phyloP scores from a whole-genome alignment of 2,329 filamentous ascomycete species.

The Dactylonectria macrodidyma region DNA sequence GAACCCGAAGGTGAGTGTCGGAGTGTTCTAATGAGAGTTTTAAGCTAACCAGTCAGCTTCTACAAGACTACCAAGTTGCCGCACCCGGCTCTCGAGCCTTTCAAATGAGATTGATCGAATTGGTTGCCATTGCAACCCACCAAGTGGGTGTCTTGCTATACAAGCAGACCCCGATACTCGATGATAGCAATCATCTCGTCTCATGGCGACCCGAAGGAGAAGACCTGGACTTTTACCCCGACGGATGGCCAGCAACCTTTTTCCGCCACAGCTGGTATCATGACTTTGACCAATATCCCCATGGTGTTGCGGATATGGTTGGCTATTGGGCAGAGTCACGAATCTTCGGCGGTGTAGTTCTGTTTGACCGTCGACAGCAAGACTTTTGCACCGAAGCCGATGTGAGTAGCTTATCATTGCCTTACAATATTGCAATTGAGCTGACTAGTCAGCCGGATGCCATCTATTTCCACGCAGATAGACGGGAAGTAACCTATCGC shows the following conservation, averaged over 20 bases:
- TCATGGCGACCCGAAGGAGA: constrained; percentile 42
- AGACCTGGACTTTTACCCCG: constrained; percentile 18
- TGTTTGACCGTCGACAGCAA: constrained; percentile 32
- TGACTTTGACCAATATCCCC: constrained; percentile 28
- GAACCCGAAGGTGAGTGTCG: constrained; percentile 24
- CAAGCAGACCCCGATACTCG: constrained; percentile 35
- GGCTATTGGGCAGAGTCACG: constrained; percentile 37
- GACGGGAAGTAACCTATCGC: constrained; percentile 38
- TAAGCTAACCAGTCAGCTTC: too few species aligned
- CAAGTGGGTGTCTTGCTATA: constrained; percentile 48
- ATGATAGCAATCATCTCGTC: constrained; percentile 43
- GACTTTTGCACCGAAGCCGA: constrained; percentile 4
- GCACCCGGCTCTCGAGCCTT: constrained; percentile 45
- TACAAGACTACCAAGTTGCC: constrained; percentile 40
- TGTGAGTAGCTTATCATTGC: neutral
- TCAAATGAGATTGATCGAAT: constrained; percentile 49
- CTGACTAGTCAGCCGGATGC: constrained; percentile 14
- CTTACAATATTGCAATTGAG: neutral
- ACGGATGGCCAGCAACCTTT: constrained; percentile 41
- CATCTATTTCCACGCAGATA: constrained; percentile 44
- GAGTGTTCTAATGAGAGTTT: too few species aligned
- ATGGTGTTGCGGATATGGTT: constrained; percentile 13
- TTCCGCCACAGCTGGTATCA: constrained; percentile 44
- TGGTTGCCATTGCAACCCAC: constrained; percentile 49
- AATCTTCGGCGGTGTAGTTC: constrained; percentile 31